These are phyloP conservation scores for Omphalotus olearius DNA, from an alignment of 1,284 basidiomycete genomes.

Conservation along the genomic window DNA sequence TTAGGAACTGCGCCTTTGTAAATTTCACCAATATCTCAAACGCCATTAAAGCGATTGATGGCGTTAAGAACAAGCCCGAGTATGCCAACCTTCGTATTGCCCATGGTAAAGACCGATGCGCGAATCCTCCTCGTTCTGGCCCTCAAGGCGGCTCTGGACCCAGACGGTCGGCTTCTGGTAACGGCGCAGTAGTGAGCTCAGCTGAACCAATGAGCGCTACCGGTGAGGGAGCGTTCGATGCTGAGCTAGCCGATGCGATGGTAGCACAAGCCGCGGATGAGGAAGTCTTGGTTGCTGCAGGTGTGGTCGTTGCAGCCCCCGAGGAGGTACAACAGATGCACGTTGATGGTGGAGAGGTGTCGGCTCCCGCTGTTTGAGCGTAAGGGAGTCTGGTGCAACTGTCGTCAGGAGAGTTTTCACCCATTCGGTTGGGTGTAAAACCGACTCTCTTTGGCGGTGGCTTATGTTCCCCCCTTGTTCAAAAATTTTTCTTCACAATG, in stretches of 20 bases:
- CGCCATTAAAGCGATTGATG: conserved; percentile 94
- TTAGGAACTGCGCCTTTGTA: conserved; percentile 88
- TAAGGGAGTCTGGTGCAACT: not conserved
- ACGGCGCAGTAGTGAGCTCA: conserved; percentile 18
- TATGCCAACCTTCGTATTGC: conserved; percentile 82
- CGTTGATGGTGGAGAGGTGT: conserved; percentile 29
- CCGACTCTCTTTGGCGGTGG: not conserved
- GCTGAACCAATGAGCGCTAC: conserved; percentile 25
- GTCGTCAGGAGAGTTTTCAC: not conserved
- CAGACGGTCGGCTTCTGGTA: conserved; percentile 31
- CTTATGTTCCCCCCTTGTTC: not conserved
- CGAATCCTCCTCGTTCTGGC: conserved; percentile 81
- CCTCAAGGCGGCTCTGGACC: conserved; percentile 60
- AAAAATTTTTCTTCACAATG: not conserved
- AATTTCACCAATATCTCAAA: conserved; percentile 90
- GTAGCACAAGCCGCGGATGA: conserved; percentile 15
- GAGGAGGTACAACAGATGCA: conserved; percentile 27
- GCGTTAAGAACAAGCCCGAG: conserved; percentile 82
- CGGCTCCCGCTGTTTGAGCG: conserved; percentile 20
- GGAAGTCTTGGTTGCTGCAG: conserved; percentile 22
- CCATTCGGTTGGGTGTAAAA: conserved; percentile 4
- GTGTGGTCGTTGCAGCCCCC: conserved; percentile 9
- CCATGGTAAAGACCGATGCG: conserved; percentile 94
- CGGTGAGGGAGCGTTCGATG: conserved; percentile 25
- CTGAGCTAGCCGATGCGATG: conserved; percentile 27